phyloP scores from a whole-genome alignment of 2,329 filamentous ascomycete species.

The Diaporthe batatas region DNA sequence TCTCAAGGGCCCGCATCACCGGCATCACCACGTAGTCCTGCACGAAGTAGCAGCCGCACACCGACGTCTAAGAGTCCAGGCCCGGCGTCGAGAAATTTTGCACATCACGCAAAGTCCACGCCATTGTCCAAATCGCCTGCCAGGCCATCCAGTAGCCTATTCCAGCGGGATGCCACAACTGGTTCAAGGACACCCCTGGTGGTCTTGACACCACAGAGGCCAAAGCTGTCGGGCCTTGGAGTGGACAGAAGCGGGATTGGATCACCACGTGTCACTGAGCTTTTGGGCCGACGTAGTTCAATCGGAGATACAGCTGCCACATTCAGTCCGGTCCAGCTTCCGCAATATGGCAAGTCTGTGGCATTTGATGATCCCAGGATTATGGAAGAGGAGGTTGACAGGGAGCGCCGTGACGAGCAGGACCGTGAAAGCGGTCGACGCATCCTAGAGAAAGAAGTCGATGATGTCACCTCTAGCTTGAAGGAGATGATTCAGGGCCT shows the following conservation, averaged over 20 bases:
- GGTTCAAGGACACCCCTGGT: constrained; percentile 73
- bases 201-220: constrained; percentile 71
- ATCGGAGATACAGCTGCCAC: constrained; percentile 75
- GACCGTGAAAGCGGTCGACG: constrained; percentile 71
- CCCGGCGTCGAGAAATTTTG: constrained; percentile 13
- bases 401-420: constrained; percentile 71
- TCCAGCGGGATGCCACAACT: constrained; percentile 66
- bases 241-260: constrained; percentile 79
- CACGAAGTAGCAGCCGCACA: constrained; percentile 43
- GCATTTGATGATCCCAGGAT: constrained; percentile 75
- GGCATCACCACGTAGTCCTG: constrained; percentile 39
- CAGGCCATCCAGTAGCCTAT: constrained; percentile 59
- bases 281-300: constrained; percentile 78
- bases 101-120: constrained; percentile 33
- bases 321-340: constrained; percentile 69
- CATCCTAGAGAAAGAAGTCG: constrained; percentile 66
- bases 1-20: constrained; percentile 40
- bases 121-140: constrained; percentile 48
- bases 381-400: constrained; percentile 74
- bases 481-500: constrained; percentile 84
- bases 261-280: constrained; percentile 78
- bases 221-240: constrained; percentile 76
- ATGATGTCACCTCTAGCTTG: constrained; percentile 75
- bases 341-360: constrained; percentile 59
- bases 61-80: constrained; percentile 46